These are phyloP conservation scores for Harrya chromipes DNA, from an alignment of 768 basidiomycete genomes.

Conservation along the genomic window DNA sequence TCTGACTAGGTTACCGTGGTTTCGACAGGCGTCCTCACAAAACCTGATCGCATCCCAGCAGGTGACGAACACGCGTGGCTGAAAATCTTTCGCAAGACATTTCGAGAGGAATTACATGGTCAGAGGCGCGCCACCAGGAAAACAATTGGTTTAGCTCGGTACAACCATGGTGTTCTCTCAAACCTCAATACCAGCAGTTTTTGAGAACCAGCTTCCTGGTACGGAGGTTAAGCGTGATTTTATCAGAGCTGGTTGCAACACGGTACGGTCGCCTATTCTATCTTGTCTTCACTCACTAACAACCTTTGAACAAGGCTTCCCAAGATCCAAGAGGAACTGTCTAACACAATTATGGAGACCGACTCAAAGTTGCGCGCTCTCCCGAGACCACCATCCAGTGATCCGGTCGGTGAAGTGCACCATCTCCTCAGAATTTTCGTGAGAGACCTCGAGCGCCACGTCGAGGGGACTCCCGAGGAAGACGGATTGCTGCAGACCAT, in stretches of 20 bases:
- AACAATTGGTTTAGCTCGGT: conserved; percentile 52
- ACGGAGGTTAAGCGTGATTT: conserved; percentile 52
- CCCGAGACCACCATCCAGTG: too few species aligned
- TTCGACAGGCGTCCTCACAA: too few species aligned
- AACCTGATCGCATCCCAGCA: too few species aligned
- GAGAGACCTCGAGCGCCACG: too few species aligned
- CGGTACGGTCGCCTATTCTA: conserved; percentile 36
- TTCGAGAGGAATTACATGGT: conserved; percentile 43
- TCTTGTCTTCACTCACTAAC: not conserved
- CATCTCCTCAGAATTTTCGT: too few species aligned
- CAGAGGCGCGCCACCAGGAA: conserved; percentile 55
- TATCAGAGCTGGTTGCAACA: conserved; percentile 62
- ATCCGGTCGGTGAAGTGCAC: too few species aligned
- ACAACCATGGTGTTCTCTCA: conserved; percentile 53
- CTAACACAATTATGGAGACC: conserved; percentile 40
- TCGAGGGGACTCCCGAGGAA: too few species aligned
- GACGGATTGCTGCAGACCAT: too few species aligned
- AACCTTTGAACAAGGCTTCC: conserved; percentile 50
- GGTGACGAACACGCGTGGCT: too few species aligned
- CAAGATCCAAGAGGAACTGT: conserved; percentile 56
- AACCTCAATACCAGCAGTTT: conserved; percentile 45
- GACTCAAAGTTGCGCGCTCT: conserved; percentile 31
- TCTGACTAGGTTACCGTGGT: too few species aligned
- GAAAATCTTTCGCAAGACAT: conserved; percentile 25
- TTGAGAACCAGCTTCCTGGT: conserved; percentile 57